These are phyloP conservation scores for Teunomyces gatunensis DNA, from an alignment of 805 yeast genomes.

Conservation along the genomic window DNA sequence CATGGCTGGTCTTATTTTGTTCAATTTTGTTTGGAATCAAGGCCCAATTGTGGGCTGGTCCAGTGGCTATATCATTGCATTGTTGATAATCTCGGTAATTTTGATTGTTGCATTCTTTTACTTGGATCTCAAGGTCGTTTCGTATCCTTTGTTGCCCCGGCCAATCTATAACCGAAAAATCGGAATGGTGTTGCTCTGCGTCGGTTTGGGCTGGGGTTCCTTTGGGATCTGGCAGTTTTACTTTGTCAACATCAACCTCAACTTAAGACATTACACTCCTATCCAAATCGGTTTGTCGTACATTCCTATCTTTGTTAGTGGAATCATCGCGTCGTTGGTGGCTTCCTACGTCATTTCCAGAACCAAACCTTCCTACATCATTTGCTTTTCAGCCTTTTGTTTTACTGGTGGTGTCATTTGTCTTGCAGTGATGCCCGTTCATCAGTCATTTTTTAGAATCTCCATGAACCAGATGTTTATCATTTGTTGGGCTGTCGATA, in stretches of 20 bases:
- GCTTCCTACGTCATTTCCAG: constrained; percentile 49
- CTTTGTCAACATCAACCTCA: constrained; percentile 50
- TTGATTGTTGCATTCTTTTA: constrained; percentile 40
- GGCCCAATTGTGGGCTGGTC: constrained; percentile 74
- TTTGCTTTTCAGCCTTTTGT: constrained; percentile 50
- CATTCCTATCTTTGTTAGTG: constrained; percentile 50
- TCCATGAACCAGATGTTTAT: constrained; percentile 55
- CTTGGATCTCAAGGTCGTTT: constrained; percentile 43
- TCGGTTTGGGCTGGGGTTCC: constrained; percentile 72
- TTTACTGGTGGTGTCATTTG: constrained; percentile 55
- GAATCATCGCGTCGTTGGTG: constrained; percentile 51
- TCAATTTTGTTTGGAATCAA: constrained; percentile 73
- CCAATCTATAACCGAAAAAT: constrained; percentile 45
- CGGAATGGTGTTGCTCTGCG: constrained; percentile 47
- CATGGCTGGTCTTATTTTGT: constrained; percentile 55
- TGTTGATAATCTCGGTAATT: constrained; percentile 53
- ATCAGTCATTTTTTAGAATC: constrained; percentile 59
- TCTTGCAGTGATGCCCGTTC: constrained; percentile 54
- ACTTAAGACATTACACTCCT: constrained; percentile 46
- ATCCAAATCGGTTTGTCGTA: constrained; percentile 37
- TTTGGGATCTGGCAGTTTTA: constrained; percentile 75
- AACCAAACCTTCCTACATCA: constrained; percentile 48
- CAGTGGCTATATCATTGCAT: constrained; percentile 52
- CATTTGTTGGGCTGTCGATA: constrained; percentile 72
- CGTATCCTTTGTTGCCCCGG: constrained; percentile 55